A percentile compares a stretch with the other conserved stretches of the same genome.
These are phyloP conservation scores for Aurantiochytrium sp. DNA, from an alignment of 108 stramenopile species.

Conservation along the genomic window DNA sequence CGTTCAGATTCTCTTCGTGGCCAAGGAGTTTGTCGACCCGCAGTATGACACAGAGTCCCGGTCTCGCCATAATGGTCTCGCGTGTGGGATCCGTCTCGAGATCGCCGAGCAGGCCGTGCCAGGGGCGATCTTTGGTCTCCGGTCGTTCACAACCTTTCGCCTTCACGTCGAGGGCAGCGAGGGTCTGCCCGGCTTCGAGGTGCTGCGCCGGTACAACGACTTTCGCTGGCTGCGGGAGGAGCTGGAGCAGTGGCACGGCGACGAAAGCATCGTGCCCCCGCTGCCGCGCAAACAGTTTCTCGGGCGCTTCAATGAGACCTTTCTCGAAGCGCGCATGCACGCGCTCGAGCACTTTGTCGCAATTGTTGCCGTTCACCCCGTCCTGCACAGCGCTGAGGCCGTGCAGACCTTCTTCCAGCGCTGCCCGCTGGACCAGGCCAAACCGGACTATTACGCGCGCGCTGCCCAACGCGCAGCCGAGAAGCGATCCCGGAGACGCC, in stretches of 20 bases:
- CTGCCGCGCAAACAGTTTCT: not conserved
- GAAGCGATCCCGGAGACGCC: not conserved
- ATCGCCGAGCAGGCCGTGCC: not conserved
- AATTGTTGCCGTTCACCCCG: not conserved
- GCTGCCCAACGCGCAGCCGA: not conserved
- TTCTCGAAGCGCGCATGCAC: not conserved
- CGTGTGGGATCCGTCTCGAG: not conserved
- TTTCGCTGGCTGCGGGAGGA: conserved; percentile 11
- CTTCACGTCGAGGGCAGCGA: not conserved
- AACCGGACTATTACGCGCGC: not conserved
- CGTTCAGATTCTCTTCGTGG: not conserved
- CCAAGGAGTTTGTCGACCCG: conserved; percentile 9
- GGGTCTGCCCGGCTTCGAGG: not conserved
- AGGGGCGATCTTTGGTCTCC: not conserved
- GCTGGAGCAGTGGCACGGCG: not conserved
- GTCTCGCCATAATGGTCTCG: not conserved
- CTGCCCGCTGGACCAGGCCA: not conserved
- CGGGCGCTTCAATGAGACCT: not conserved
- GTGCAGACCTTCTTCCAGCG: not conserved
- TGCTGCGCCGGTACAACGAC: not conserved
- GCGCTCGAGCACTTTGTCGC: conserved; percentile 1
- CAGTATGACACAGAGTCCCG: not conserved
- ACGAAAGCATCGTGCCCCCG: not conserved
- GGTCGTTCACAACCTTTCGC: not conserved
- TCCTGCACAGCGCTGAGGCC: not conserved